Conservation (phyloP, 768 basidiomycete species). For the Symmetrospora coprosmae region DNA sequence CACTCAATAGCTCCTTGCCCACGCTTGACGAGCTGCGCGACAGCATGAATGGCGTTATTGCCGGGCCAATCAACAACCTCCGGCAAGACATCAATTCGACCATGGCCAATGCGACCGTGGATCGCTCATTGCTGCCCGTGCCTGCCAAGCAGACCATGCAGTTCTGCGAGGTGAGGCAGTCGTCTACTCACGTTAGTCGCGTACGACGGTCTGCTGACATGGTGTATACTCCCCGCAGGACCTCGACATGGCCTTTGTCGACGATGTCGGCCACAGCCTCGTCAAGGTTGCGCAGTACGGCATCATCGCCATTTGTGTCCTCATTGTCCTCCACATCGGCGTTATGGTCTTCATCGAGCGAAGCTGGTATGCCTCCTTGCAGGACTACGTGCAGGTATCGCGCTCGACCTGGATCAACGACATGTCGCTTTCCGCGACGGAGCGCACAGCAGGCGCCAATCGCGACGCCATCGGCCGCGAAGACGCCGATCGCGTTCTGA, state of each 20-base stretch:
- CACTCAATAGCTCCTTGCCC: slow-evolving; percentile 46
- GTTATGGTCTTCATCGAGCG: slow-evolving; percentile 35
- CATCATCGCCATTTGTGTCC: slow-evolving; percentile 54
- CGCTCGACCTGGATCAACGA: background rate
- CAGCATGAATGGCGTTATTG: slow-evolving; percentile 47
- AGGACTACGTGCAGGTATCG: background rate
- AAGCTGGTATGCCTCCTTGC: background rate
- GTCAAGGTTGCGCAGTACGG: slow-evolving; percentile 66
- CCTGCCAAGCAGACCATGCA: slow-evolving; percentile 54
- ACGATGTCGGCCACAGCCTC: slow-evolving; percentile 68
- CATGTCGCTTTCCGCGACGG: background rate
- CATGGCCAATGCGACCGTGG: slow-evolving; percentile 53
- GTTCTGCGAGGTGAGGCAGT: slow-evolving; percentile 47
- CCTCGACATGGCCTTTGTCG: slow-evolving; percentile 69
- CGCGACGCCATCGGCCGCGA: background rate
- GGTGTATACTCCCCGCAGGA: slow-evolving; percentile 33
- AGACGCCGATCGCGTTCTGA: slow-evolving; percentile 16
- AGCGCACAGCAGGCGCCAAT: background rate
- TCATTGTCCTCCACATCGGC: slow-evolving; percentile 58
- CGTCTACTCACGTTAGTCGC: background rate
- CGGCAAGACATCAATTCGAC: slow-evolving; percentile 83
- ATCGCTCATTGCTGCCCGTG: slow-evolving; percentile 52
- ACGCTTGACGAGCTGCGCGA: slow-evolving; percentile 55
- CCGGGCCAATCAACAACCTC: slow-evolving; percentile 67
- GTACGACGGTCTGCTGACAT: background rate